Conservation (phyloP, 768 basidiomycete species). For the Piloderma croceum region DNA sequence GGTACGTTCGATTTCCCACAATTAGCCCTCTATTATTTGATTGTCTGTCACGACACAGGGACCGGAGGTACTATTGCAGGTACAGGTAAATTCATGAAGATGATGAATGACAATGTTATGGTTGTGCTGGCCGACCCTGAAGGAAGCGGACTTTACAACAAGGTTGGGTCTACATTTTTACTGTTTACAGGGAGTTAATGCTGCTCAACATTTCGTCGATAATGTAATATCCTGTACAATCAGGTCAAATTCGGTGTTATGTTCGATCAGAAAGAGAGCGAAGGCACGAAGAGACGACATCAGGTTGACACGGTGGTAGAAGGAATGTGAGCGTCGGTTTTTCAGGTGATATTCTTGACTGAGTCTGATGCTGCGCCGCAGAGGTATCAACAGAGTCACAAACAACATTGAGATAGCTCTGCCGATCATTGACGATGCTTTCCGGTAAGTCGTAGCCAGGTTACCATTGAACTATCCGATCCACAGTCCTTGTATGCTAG, state of each 20-base stretch:
- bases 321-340: conserved; percentile 56
- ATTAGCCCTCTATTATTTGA: neutral
- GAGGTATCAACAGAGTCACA: conserved; percentile 91
- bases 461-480: neutral
- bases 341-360: neutral
- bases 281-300: conserved; percentile 88
- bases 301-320: conserved; percentile 97
- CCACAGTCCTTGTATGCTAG: conserved; percentile 33
- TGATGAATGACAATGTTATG: conserved; percentile 55
- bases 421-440: conserved; percentile 83
- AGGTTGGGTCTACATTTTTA: conserved; percentile 38
- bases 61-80: conserved; percentile 96
- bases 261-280: conserved; percentile 89
- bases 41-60: conserved; percentile 41
- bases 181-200: neutral
- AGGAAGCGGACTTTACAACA: conserved; percentile 93
- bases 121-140: conserved; percentile 87
- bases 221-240: neutral
- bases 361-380: conserved; percentile 22
- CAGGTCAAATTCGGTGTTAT: conserved; percentile 90
- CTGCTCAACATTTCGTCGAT: neutral
- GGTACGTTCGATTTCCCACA: conserved; percentile 36
- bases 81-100: conserved; percentile 73
- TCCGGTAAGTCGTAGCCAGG: conserved; percentile 54
- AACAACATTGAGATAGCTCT: conserved; percentile 84